Base-by-base conservation (phyloP, 2,329 filamentous ascomycete genomes). In the Parasarocladium wereldwijsianum region DNA sequence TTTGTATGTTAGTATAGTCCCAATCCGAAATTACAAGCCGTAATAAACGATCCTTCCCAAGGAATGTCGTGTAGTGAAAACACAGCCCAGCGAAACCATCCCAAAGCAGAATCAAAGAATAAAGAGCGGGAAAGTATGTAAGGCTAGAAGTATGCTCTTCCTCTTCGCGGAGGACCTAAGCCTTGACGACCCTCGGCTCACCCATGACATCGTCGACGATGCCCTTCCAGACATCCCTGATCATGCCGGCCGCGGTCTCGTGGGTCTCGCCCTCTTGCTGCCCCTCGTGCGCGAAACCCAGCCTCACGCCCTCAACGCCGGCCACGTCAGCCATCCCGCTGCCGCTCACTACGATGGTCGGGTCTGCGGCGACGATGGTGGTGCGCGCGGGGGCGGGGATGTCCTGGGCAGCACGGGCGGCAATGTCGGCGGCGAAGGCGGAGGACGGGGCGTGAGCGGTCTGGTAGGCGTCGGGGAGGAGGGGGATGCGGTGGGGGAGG, bases 401-500 rank as follows among this genome's bases (percentile, higher is more conserved):
- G 5, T 51, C 41, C 22, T 64, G 38, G 8, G 61, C 54, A 4
- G 46, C 50, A 34, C 66, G 59, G 9, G 18, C 15, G n/a, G 22
- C 16, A 16, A 24, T 11, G 20, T 21, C n/a, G 28, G 6, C 16
- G 19, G 10, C 12, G 20, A 20, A 10, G 24, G 44, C 31, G 10
- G 51, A 46, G 39, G 67, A 60, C 20, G 60, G 51, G 1, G 43
- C 46, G 38, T 63, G 57, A 31, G 61, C 52, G 8, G 51, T 47
- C 26, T 46, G 43, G 49, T 62, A 68, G 55, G 66, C 70, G 50
- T 75, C 70, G 9, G 70, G 70, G 8, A 75, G 57, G 5, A 76
- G 56, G 18, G 71, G 71, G 19, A 76, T 62, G 38, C 66, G 68
- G 23, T 44, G 41, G 41, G 56, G 52, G 10, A 50, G 41, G 36